phyloP scores from a whole-genome alignment of 2,329 filamentous ascomycete species.

The Cladobotryum protrusum region DNA sequence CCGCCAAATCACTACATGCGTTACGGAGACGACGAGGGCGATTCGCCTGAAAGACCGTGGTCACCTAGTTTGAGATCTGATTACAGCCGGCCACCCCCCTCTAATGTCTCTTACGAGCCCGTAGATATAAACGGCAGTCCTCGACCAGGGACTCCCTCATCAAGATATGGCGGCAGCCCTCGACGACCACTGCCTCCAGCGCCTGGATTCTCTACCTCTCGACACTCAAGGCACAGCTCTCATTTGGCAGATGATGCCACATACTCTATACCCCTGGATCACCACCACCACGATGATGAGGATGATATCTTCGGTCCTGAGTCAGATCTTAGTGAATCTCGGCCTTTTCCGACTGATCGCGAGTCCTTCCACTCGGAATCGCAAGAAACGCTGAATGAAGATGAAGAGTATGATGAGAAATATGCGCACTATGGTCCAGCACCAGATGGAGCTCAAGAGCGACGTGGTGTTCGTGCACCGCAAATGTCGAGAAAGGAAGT shows the following conservation, averaged over 20 bases:
- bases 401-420: constrained; percentile 42
- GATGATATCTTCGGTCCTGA: constrained; percentile 71
- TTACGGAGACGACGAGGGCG: constrained; percentile 42
- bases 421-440: constrained; percentile 81
- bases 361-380: constrained; percentile 52
- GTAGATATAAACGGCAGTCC: constrained; percentile 84
- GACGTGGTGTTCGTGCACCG: constrained; percentile 77
- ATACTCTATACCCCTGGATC: constrained; percentile 63
- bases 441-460: constrained; percentile 77
- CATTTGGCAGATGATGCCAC: constrained; percentile 61
- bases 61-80: constrained; percentile 52
- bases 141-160: constrained; percentile 83
- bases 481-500: constrained; percentile 94
- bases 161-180: constrained; percentile 80
- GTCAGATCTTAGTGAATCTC: constrained; percentile 47
- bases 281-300: constrained; percentile 38
- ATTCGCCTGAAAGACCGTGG: constrained; percentile 53
- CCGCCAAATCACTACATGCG: constrained; percentile 59
- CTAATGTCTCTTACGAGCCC: constrained; percentile 72
- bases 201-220: constrained; percentile 65
- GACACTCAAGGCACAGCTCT: constrained; percentile 33
- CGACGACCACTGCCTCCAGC: constrained; percentile 81
- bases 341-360: constrained; percentile 43
- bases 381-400: constrained; percentile 49
- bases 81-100: constrained; percentile 64